These are phyloP conservation scores for Bonia amplexicaulis DNA, from an alignment of 176 grass and related monocot genomes.

Conservation along the genomic window DNA sequence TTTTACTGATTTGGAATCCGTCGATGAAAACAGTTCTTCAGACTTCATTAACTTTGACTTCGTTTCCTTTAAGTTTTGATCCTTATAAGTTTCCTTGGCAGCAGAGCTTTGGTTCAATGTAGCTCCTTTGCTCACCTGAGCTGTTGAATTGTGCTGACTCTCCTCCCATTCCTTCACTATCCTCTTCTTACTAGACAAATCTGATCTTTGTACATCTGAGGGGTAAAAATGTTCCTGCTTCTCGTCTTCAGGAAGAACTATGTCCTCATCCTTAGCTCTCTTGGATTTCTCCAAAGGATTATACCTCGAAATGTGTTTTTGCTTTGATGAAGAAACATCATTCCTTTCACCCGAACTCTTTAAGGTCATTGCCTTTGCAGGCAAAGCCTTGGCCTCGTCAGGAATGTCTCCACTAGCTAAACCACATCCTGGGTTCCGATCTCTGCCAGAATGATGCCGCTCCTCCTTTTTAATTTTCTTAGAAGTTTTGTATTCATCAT, in stretches of 20 bases:
- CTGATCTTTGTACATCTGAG: conserved; percentile 47
- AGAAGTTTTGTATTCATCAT: conserved; percentile 55
- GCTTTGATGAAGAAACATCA: conserved; percentile 44
- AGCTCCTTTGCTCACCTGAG: conserved; percentile 33
- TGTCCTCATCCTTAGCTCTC: conserved; percentile 34
- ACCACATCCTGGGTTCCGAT: conserved; percentile 33
- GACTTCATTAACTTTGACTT: conserved; percentile 41
- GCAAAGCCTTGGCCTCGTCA: conserved; percentile 39
- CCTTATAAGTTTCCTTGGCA: conserved; percentile 37
- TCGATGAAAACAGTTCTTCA: conserved; percentile 26
- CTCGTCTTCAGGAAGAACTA: conserved; percentile 34
- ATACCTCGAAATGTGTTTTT: conserved; percentile 39
- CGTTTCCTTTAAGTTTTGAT: conserved; percentile 41
- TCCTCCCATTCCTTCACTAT: conserved; percentile 71
- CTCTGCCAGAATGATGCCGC: conserved; percentile 36
- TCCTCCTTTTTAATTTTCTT: conserved; percentile 85
- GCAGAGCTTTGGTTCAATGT: conserved; percentile 16
- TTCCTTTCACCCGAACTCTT: conserved; percentile 48
- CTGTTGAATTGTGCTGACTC: conserved; percentile 44
- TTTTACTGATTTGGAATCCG: conserved; percentile 38
- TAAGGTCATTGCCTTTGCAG: conserved; percentile 32
- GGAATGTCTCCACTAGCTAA: conserved; percentile 33
- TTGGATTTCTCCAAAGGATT: conserved; percentile 53
- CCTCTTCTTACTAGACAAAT: conserved; percentile 60
- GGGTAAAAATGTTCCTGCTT: conserved; percentile 34